A percentile compares a stretch with the other conserved stretches of the same genome.
These are phyloP conservation scores for Leptographium galeiforme DNA, from an alignment of 2,329 filamentous ascomycete species.

Conservation along the genomic window DNA sequence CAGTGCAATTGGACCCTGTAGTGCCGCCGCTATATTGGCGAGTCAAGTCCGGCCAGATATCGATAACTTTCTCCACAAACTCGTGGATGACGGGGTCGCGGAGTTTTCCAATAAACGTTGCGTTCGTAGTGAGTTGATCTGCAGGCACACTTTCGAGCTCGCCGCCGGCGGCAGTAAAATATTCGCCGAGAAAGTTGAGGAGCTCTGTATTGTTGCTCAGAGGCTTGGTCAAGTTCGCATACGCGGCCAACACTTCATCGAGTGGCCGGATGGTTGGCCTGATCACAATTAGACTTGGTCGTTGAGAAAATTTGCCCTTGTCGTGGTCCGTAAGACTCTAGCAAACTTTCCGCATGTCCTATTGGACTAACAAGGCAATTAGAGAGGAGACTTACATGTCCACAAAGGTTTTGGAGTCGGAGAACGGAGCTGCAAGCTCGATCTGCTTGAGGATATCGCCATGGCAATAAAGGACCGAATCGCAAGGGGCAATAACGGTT, in stretches of 20 bases:
- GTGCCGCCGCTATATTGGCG: conserved; percentile 38
- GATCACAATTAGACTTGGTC: neutral
- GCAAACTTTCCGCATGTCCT: neutral
- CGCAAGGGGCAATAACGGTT: conserved; percentile 47
- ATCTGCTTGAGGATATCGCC: conserved; percentile 50
- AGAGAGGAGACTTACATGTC: conserved; percentile 38
- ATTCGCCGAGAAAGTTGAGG: conserved; percentile 44
- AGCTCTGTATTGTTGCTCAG: conserved; percentile 50
- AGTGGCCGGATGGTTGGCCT: conserved; percentile 48
- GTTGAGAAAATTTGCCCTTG: too few relatives aligned
- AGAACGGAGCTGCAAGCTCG: conserved; percentile 49
- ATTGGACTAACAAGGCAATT: neutral
- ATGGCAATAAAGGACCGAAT: conserved; percentile 54
- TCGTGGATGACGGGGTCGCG: conserved; percentile 44
- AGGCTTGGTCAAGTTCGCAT: conserved; percentile 44
- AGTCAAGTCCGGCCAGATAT: conserved; percentile 57
- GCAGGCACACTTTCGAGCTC: conserved; percentile 43
- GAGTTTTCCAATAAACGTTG: conserved; percentile 43
- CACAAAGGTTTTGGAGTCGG: conserved; percentile 59
- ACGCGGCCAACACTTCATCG: conserved; percentile 47
- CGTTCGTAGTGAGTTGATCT: conserved; percentile 38
- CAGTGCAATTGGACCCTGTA: conserved; percentile 30
- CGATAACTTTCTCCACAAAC: conserved; percentile 50
- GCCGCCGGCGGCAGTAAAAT: conserved; percentile 50
- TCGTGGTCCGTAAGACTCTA: neutral